Evolutionary conservation across 306 rosid species (phyloP), one percentile per base, ranked within the genome.

Genomic region (Glycine latifolia): DNA sequence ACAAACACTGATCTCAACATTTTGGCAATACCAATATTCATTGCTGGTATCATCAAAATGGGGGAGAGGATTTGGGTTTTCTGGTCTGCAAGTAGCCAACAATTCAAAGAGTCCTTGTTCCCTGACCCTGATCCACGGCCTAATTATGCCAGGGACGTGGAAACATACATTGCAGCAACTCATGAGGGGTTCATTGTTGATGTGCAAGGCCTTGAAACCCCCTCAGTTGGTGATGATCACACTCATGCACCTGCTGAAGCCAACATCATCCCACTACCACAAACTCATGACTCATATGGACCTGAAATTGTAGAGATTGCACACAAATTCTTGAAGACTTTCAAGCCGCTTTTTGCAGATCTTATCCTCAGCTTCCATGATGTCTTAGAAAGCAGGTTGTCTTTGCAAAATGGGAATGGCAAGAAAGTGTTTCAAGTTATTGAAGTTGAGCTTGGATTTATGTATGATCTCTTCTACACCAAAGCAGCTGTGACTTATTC

Each of bases 401-500:
- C 74, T 39, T 81, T 87, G 6, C 47, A 59, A 9, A 75, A 16
- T n/a, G 77, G 49, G 11, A 47, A 65, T 3, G 73, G 56, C 15
- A 12, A 52, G 2, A 39, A 54, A 20, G 88, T 79, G 59, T 89
- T 89, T 70, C 39, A 69, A 12, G 86, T 90, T 15, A 81, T 90
- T 7, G 90, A 88, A 71, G 8, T 88, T 8, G 93, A 90, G 85
- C 90, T 90, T 6, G 90, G 89, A 2, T 86, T 90, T 31, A 71
- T 85, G 80, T 83, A 80, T 62, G 91, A 90, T 54, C 14, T 83
- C 52, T 73, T 88, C 65, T 88, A 80, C 56, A 90, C 90, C 3
- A 90, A 90, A 71, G 80, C 93, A 1, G 20, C 47, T 3, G 1
- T 76, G 67, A 8, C 77, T 10, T 52, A 89, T 26, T 63, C 85